Conservation (phyloP, 257 asterid genomes). For the Ajuga chamaepitys region DNA sequence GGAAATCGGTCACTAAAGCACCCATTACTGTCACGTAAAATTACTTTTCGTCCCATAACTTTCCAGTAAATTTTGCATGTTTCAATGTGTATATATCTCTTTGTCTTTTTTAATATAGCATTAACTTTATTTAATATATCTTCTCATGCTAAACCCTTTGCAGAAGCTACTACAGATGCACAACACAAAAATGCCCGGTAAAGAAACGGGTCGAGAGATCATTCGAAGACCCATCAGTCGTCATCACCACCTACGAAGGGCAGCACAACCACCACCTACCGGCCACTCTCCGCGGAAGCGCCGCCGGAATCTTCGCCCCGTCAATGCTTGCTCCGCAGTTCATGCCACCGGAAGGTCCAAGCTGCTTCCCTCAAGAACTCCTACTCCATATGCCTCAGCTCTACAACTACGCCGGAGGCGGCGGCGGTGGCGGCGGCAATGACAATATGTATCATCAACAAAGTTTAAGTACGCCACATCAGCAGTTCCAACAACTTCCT, state of each 20-base stretch:
- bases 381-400: constrained; percentile 23
- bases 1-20: too few relatives aligned
- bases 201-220: constrained; percentile 68
- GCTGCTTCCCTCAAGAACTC: constrained; percentile 23
- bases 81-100: too few relatives aligned
- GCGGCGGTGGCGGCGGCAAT: not conserved
- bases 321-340: constrained; percentile 14
- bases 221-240: constrained; percentile 50
- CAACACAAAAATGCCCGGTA: constrained; percentile 54
- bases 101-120: not conserved
- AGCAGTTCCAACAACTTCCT: constrained; percentile 18
- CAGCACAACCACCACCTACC: constrained; percentile 63
- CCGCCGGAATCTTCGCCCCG: constrained; percentile 20
- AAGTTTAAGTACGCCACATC: not conserved
- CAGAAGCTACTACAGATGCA: constrained; percentile 70
- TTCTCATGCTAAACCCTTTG: not conserved
- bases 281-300: constrained; percentile 32
- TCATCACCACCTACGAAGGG: constrained; percentile 64
- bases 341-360: constrained; percentile 2
- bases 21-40: too few relatives aligned
- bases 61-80: too few relatives aligned
- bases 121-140: too few relatives aligned
- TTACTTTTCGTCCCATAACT: too few relatives aligned
- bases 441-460: constrained; percentile 14
- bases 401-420: constrained; percentile 16